A percentile compares a stretch with the other conserved stretches of the same genome.
Conservation (phyloP, 163 green algal species). For the Prototheca cutis region DNA sequence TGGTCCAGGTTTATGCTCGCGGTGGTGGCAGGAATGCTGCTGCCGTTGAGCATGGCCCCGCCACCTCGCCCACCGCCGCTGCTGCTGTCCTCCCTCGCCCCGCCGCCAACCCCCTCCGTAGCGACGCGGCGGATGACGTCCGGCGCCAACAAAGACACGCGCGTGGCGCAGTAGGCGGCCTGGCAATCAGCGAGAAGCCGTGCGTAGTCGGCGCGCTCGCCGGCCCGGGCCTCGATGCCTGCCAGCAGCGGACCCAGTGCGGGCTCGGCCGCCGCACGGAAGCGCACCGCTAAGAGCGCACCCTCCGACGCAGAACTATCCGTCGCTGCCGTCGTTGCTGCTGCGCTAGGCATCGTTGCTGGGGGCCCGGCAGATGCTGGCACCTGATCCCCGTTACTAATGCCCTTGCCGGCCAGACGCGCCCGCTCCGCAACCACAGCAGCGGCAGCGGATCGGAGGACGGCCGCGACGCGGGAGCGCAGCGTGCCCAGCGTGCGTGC, state of each 20-base stretch:
- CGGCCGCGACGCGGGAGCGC: constrained; percentile 23
- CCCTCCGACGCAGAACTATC: no score
- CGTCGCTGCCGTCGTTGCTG: no score
- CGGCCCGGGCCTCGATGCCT: constrained; percentile 43
- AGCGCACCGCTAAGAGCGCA: constrained; percentile 85
- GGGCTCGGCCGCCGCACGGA: constrained; percentile 76
- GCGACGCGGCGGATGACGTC: constrained; percentile 45
- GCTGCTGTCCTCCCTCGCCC: no score
- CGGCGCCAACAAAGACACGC: constrained; percentile 56
- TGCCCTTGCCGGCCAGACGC: no score
- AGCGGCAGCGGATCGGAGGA: constrained; percentile 14
- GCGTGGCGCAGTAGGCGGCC: constrained; percentile 63
- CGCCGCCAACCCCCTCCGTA: no score
- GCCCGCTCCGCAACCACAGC: neutral
- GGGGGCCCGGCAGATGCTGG: no score
- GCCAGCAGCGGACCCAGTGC: constrained; percentile 57
- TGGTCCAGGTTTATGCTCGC: no score
- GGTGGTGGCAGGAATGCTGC: no score
- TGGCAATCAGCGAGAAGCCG: constrained; percentile 81
- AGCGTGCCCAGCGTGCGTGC: constrained; percentile 42
- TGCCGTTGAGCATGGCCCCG: no score
- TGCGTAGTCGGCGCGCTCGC: constrained; percentile 60
- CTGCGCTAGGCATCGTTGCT: no score
- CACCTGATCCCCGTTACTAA: neutral
- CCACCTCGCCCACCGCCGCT: no score